Conservation (phyloP, 352 stramenopile species). For the Globisporangium radiosum region DNA sequence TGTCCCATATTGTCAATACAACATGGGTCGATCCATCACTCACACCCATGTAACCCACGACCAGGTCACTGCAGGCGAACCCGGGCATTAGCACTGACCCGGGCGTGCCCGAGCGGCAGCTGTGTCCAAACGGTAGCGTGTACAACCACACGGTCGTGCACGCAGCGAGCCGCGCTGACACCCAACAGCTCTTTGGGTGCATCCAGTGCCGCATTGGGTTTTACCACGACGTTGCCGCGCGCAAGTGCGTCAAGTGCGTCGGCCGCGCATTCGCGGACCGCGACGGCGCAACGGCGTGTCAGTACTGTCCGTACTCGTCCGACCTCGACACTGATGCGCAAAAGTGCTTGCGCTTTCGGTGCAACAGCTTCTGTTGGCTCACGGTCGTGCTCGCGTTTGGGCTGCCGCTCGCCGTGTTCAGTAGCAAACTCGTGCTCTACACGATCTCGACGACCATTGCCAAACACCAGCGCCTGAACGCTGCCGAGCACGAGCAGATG, state of each 20-base stretch:
- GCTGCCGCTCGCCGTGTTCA: slow-evolving; percentile 44
- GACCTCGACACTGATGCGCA: slow-evolving; percentile 30
- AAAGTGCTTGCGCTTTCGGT: slow-evolving; percentile 37
- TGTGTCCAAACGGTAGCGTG: slow-evolving; percentile 53
- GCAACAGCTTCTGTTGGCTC: slow-evolving; percentile 59
- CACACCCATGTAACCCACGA: background rate
- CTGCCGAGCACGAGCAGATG: slow-evolving; percentile 58
- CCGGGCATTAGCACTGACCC: slow-evolving; percentile 37
- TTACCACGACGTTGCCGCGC: slow-evolving; percentile 44
- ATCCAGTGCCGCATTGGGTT: slow-evolving; percentile 56
- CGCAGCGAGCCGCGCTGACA: slow-evolving; percentile 9
- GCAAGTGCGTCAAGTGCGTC: slow-evolving; percentile 31
- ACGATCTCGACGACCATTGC: slow-evolving; percentile 36
- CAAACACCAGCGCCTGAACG: slow-evolving; percentile 29
- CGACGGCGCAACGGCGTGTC: slow-evolving; percentile 42
- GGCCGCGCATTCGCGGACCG: slow-evolving; percentile 40
- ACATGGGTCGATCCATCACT: background rate
- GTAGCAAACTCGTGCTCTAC: slow-evolving; percentile 42
- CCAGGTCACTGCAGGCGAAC: slow-evolving; percentile 42
- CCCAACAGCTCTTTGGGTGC: slow-evolving; percentile 33
- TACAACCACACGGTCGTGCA: slow-evolving; percentile 22
- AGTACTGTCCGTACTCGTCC: slow-evolving; percentile 61
- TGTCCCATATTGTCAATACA: no score
- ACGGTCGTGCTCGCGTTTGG: slow-evolving; percentile 43
- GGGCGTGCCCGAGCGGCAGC: slow-evolving; percentile 23